A percentile compares a stretch with the other conserved stretches of the same genome.
phyloP scores from a whole-genome alignment of 495 filamentous ascomycete species.

The Rhizodiscina lignyota region DNA sequence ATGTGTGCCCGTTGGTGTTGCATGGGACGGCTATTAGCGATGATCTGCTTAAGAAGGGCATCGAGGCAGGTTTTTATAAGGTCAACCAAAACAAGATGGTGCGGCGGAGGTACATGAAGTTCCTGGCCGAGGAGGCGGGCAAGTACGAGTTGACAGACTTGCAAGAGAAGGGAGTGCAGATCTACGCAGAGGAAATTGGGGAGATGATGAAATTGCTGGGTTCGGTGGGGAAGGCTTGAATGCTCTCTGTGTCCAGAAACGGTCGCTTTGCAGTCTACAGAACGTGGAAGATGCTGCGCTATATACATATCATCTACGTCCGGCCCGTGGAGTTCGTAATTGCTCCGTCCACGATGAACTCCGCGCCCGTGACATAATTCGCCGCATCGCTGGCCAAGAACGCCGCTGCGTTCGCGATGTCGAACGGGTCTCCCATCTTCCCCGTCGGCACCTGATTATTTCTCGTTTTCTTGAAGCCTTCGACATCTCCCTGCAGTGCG shows the following conservation, averaged over 20 bases:
- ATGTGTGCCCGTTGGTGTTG: conserved; percentile 1
- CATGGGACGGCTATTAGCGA: conserved; percentile 2
- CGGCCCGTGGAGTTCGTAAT: conserved; percentile 7
- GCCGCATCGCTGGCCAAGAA: conserved; percentile 35
- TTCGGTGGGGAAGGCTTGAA: conserved; percentile 1
- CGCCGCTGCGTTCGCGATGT: conserved; percentile 33
- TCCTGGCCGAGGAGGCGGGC: neutral
- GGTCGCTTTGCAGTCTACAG: too few species aligned
- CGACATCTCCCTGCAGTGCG: conserved; percentile 7
- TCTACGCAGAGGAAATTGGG: conserved; percentile 4
- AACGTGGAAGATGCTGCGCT: too few species aligned
- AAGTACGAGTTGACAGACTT: conserved; percentile 2
- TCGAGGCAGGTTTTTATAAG: conserved; percentile 1
- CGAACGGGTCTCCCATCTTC: conserved; percentile 29
- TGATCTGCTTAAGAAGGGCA: conserved; percentile 2
- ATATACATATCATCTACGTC: conserved; percentile 1
- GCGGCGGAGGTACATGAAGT: conserved; percentile 1
- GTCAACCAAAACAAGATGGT: conserved; percentile 3
- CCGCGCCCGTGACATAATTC: conserved; percentile 34
- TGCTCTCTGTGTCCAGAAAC: too few species aligned
- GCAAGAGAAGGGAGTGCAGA: conserved; percentile 4
- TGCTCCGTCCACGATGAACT: conserved; percentile 38
- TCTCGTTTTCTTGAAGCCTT: conserved; percentile 2
- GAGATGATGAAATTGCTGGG: conserved; percentile 1
- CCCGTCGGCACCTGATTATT: conserved; percentile 23